A percentile compares a stretch with the other conserved stretches of the same genome.
Conservation (phyloP, 1,139 yeast genomes). For the Candida gigantensis region DNA sequence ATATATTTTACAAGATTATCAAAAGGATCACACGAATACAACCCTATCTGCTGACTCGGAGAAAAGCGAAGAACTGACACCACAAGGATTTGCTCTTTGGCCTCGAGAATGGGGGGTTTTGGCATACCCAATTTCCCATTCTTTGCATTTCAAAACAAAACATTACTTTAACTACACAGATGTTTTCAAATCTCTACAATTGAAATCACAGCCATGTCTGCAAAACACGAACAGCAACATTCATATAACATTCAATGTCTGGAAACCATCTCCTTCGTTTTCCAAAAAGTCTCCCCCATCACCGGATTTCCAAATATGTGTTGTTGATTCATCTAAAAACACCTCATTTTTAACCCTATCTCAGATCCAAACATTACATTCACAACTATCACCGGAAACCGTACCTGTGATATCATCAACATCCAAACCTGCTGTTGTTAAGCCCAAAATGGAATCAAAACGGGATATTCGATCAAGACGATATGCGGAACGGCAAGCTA, state of each 20-base stretch:
- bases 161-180: constrained; percentile 41
- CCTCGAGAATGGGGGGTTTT: constrained; percentile 15
- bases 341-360: constrained; percentile 52
- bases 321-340: constrained; percentile 51
- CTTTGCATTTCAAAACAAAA: constrained; percentile 20
- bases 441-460: constrained; percentile 20
- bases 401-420: constrained; percentile 8
- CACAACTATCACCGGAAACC: constrained; percentile 18
- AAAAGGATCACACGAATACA: neutral
- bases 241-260: constrained; percentile 57
- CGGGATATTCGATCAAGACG: constrained; percentile 22
- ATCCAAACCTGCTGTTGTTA: constrained; percentile 17
- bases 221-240: constrained; percentile 2
- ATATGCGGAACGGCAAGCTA: constrained; percentile 28
- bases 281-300: constrained; percentile 67
- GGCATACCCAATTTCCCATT: constrained; percentile 16
- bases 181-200: constrained; percentile 38
- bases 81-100: constrained; percentile 7
- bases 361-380: constrained; percentile 36
- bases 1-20: constrained; percentile 53
- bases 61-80: neutral
- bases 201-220: constrained; percentile 27
- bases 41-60: neutral
- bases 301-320: constrained; percentile 76
- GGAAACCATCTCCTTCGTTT: constrained; percentile 81